A percentile compares a stretch with the other conserved stretches of the same genome.
Conservation (phyloP, 352 stramenopile species). For the Phytophthora palmivora region DNA sequence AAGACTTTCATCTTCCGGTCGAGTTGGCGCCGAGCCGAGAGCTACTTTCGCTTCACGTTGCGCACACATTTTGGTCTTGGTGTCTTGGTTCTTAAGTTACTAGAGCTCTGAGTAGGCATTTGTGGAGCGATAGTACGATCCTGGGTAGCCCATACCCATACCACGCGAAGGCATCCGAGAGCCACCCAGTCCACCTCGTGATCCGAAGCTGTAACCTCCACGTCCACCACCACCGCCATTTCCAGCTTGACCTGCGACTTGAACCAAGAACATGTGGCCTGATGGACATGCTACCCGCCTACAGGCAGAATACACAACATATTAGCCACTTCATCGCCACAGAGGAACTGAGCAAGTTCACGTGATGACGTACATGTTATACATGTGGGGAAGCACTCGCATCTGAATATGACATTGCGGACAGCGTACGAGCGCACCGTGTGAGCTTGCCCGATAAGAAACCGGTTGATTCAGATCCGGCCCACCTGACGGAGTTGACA, state of each 20-base stretch:
- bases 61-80: conserved; percentile 21
- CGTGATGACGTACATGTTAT: conserved; percentile 86
- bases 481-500: conserved; percentile 26
- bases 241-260: conserved; percentile 63
- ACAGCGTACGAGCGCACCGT: conserved; percentile 86
- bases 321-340: conserved; percentile 4
- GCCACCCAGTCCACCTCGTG: conserved; percentile 30
- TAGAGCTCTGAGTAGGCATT: conserved; percentile 67
- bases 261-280: conserved; percentile 88
- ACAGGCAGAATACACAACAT: conserved; percentile 4
- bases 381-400: conserved; percentile 89
- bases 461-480: conserved; percentile 51
- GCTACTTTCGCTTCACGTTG: conserved; percentile 32
- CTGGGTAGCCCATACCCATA: conserved; percentile 57
- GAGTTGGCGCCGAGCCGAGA: conserved; percentile 11
- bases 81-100: conserved; percentile 36
- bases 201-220: conserved; percentile 35
- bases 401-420: conserved; percentile 90
- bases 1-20: conserved; percentile 20
- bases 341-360: background rate
- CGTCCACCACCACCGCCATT: conserved; percentile 16
- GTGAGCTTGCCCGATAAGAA: conserved; percentile 81
- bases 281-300: conserved; percentile 85
- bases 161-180: conserved; percentile 40
- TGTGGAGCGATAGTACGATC: conserved; percentile 55